Base-by-base conservation (phyloP, 208 protist species). In the Crithidia bombi region DNA sequence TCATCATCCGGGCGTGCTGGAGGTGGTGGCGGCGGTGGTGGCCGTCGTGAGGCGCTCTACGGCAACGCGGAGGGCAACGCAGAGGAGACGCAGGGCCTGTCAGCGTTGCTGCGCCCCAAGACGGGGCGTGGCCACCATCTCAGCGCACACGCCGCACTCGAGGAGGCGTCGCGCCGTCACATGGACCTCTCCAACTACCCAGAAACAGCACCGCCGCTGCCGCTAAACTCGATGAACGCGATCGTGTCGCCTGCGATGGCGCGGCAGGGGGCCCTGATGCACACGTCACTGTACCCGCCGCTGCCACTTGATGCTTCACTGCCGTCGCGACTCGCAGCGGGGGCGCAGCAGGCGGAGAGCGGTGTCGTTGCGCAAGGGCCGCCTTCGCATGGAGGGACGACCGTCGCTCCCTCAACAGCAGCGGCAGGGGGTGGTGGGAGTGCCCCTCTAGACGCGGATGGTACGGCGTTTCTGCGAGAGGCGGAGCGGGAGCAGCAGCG, bases 391-490 rank as follows among this genome's bases (percentile, higher is more conserved):
- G n/a, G n/a, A n/a, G 10, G 5, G n/a, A 6, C 39, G 3, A 21
- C 50, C 17, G 33, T 59, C 0, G 33, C 25, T 21, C 30, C 10
- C 7, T 19, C 51, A 17, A 41, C 26, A 33, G 25, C 21, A 39
- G 32, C 50, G n/a, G 21, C 41, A 2, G 51, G 21, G 28, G 38
- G 15, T 28, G 43, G 5, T 51, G 30, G 12, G 4, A 15, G n/a
- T 30, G 32, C 36, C 61, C 62, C 59, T 67, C 73, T 79, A 44
- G 70, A 72, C 38, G 52, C 63, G 38, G 81, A 80, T 19, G 90
- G 90, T 46, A 86, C 82, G 12, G 78, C 76, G 3, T 95, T 95
- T 61, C 67, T 95, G 36, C 76, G 80, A 5, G 86, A 81, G 72
- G 81, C 63, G 30, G 78, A 86, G 30, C 62, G 68, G 14, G 90